Base-by-base conservation (phyloP, 1,284 basidiomycete genomes). In the Bjerkandera adusta region DNA sequence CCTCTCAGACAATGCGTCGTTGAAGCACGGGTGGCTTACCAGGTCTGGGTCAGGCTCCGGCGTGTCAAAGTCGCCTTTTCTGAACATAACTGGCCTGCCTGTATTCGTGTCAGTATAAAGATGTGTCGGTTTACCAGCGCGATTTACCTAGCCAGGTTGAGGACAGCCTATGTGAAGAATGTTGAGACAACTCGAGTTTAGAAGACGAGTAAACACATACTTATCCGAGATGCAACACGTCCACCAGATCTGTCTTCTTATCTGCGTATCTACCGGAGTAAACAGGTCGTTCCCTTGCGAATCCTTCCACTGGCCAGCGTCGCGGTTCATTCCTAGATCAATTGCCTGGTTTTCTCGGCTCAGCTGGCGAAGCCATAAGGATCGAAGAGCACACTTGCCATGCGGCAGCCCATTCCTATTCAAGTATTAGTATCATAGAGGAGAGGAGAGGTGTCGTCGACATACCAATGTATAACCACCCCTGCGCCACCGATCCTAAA, bases 201-300 rank as follows among this genome's bases (percentile, higher is more conserved):
- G 45, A 18, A 50, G 12, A 24, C 51, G 39, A 6, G 46, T 37
- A 18, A 12, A 37, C 8, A 62, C 75, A 42, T 60, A 88, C 85
- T 83, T 78, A 60, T 92, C 90, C 44, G 83, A 76, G 33, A 85
- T 71, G 57, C 81, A 76, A 59, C 88, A 90, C 18, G 77, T 73
- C 84, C 87, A 91, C 90, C 90, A 93, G 38, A 92, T 83, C 49
- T 89, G 84, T 50, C 84, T 81, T 50, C 90, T 74, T 5, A 77
- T 80, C 63, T 90, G 84, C 43, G 81, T 84, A 64, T 92, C 90
- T 57, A 81, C 75, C n/a, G 73, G 65, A 4, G 79, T 77, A 58
- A 92, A 91, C n/a, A 89, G 64, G 46, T 57, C 51, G 3, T 76
- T 75, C 34, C 70, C 72, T 4, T 76, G 79, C 48, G 80, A 72